Conservation (phyloP, 371 early-diverging fungal species). For the Mucor racemosus region DNA sequence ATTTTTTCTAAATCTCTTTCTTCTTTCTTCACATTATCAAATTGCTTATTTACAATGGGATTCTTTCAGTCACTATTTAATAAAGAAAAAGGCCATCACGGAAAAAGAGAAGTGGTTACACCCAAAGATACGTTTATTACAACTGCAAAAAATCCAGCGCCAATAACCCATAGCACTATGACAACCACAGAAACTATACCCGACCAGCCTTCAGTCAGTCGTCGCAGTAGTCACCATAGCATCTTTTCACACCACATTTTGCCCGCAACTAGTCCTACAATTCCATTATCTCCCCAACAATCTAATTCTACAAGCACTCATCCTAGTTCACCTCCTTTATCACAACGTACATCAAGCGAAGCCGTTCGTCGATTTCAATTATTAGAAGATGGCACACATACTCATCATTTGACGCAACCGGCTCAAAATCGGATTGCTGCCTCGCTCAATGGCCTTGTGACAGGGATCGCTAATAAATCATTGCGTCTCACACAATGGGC, state of each 20-base stretch:
- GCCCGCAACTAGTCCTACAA: background rate
- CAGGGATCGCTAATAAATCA: slow-evolving; percentile 28
- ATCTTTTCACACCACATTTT: slow-evolving; percentile 1
- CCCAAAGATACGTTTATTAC: background rate
- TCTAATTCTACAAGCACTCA: slow-evolving; percentile 3
- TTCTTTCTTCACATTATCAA: background rate
- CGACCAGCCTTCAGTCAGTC: background rate
- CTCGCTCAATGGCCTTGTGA: slow-evolving; percentile 39
- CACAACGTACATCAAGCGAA: slow-evolving; percentile 12
- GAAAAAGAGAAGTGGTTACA: background rate
- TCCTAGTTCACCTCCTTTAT: slow-evolving; percentile 4
- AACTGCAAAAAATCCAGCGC: background rate
- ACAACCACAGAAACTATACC: slow-evolving; percentile 1
- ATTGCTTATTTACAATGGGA: slow-evolving; percentile 23
- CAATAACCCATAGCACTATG: slow-evolving; percentile 1
- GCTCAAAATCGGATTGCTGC: slow-evolving; percentile 40
- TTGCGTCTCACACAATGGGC: slow-evolving; percentile 34
- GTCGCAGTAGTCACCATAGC: slow-evolving; percentile 2
- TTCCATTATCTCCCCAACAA: background rate
- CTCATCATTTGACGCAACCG: slow-evolving; percentile 40
- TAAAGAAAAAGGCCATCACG: slow-evolving; percentile 13
- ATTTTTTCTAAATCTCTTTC: background rate
- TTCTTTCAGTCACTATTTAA: slow-evolving; percentile 40
- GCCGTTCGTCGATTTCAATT: slow-evolving; percentile 33
- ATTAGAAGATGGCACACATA: slow-evolving; percentile 38